Evolutionary conservation across 441 rosid genomes (phyloP).

Genomic region (Erodium trifolium): DNA sequence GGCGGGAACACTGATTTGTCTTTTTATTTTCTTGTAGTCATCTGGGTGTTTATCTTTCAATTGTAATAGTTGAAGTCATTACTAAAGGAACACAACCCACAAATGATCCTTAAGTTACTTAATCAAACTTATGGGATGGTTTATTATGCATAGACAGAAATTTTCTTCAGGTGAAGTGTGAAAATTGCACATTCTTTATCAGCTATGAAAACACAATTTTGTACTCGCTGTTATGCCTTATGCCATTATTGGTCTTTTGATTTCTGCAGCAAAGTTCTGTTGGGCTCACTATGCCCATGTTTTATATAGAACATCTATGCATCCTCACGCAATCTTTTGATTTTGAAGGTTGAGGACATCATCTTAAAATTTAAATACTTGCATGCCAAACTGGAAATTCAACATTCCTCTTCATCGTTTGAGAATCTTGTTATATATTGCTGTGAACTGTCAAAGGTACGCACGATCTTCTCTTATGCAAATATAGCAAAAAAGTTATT

Average conservation of each 20-base stretch:
- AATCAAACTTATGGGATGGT: neutral
- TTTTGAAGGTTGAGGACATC: conserved; percentile 51
- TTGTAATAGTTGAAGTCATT: neutral
- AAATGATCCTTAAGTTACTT: neutral
- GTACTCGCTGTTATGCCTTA: neutral
- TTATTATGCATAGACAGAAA: neutral
- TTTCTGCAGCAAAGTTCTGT: neutral
- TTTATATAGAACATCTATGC: neutral
- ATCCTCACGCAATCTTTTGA: conserved; percentile 19
- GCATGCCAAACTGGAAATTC: conserved; percentile 42
- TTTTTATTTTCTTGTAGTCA: neutral
- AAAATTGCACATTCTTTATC: neutral
- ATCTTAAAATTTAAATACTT: conserved; percentile 45
- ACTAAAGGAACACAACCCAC: neutral
- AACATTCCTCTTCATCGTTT: conserved; percentile 45
- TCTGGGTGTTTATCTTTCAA: neutral
- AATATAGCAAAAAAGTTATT: neutral
- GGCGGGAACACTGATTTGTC: neutral
- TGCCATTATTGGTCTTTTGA: neutral
- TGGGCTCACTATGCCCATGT: neutral
- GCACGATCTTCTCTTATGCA: neutral
- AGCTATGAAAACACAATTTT: neutral
- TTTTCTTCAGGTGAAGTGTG: neutral
- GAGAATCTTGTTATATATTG: conserved; percentile 46
- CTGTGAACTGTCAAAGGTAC: conserved; percentile 54